These are phyloP conservation scores for Pseudogymnoascus sp. DNA, from an alignment of 2,329 filamentous ascomycete genomes.

Conservation along the genomic window DNA sequence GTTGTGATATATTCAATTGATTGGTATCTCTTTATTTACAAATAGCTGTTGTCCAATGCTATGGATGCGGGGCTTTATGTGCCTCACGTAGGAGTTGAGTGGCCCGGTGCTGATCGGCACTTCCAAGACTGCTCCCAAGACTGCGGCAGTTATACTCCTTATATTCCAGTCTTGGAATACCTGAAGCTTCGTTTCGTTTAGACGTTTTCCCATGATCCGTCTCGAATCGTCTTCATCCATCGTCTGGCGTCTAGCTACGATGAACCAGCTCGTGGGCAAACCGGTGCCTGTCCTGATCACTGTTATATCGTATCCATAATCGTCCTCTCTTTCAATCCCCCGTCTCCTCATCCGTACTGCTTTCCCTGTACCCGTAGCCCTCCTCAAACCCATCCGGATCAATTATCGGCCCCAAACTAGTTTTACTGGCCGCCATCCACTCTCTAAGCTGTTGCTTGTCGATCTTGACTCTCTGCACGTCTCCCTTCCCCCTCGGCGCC, in stretches of 20 bases:
- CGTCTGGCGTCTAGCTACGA: background rate
- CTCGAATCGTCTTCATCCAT: background rate
- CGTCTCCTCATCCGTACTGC: slow-evolving; percentile 30
- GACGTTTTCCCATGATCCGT: background rate
- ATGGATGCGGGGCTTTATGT: background rate
- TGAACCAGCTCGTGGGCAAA: background rate
- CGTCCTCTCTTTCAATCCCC: slow-evolving; percentile 10
- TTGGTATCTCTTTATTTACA: slow-evolving; percentile 1
- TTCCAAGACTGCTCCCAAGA: background rate
- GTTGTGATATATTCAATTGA: background rate
- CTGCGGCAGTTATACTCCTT: background rate
- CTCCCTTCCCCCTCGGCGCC: slow-evolving; percentile 36
- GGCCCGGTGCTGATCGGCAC: background rate
- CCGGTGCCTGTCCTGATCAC: background rate
- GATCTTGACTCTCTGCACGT: slow-evolving; percentile 41
- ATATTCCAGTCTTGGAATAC: background rate
- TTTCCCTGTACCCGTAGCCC: slow-evolving; percentile 48
- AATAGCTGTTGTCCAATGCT: background rate
- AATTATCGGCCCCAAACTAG: slow-evolving; percentile 53
- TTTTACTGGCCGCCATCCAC: slow-evolving; percentile 53
- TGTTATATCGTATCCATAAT: background rate
- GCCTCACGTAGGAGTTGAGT: background rate
- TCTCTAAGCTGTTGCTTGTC: slow-evolving; percentile 50
- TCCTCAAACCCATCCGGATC: slow-evolving; percentile 67
- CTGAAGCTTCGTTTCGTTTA: background rate